A percentile compares a stretch with the other conserved stretches of the same genome.
Conservation (phyloP, 305 asterid genomes). For the Fraxinus sp. region DNA sequence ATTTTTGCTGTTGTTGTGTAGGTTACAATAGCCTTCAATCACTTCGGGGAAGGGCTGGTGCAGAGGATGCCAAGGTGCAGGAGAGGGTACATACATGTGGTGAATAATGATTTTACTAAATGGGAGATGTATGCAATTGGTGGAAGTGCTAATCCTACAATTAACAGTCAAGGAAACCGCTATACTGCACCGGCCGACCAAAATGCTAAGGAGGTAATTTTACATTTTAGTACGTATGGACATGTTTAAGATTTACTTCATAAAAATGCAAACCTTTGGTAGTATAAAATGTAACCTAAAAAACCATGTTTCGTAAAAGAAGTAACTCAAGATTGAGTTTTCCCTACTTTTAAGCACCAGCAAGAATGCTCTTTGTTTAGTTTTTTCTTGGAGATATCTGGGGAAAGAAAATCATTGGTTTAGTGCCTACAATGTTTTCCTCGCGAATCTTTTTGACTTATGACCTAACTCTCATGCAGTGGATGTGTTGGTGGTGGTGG, state of each 20-base stretch:
- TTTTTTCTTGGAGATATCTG: neutral
- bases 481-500: neutral
- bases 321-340: neutral
- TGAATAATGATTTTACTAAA: constrained; percentile 78
- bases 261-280: neutral
- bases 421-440: neutral
- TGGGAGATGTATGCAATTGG: constrained; percentile 94
- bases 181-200: constrained; percentile 75
- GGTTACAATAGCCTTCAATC: constrained; percentile 94
- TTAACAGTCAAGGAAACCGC: constrained; percentile 84
- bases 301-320: neutral
- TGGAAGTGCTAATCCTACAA: constrained; percentile 83
- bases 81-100: constrained; percentile 84
- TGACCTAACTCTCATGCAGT: neutral
- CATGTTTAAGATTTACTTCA: neutral
- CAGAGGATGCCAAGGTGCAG: constrained; percentile 91
- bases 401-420: neutral
- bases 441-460: neutral
- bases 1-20: constrained; percentile 10
- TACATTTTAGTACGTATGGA: neutral
- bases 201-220: constrained; percentile 74
- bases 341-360: neutral
- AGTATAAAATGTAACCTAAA: neutral
- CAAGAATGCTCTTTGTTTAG: neutral
- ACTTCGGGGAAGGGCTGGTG: constrained; percentile 77